Conservation (phyloP, 108 stramenopile species). For the Schizochytrium sp. region DNA sequence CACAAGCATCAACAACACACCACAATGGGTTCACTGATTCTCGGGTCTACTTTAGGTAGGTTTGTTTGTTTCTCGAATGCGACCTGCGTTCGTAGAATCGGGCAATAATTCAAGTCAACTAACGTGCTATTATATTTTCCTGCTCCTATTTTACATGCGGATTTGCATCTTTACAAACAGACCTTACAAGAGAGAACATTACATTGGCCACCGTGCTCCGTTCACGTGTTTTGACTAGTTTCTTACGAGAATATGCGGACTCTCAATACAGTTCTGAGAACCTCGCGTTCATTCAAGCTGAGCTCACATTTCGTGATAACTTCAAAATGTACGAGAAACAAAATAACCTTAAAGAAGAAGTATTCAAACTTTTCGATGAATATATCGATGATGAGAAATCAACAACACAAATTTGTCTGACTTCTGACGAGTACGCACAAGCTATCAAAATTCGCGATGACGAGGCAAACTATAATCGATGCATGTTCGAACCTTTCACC, state of each 20-base stretch:
- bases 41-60: neutral
- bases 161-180: neutral
- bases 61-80: too few species aligned
- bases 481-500: slow-evolving; percentile 7
- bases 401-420: slow-evolving; percentile 39
- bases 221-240: slow-evolving; percentile 34
- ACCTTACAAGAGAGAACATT: neutral
- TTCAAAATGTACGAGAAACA: slow-evolving; percentile 23
- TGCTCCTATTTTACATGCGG: too few species aligned
- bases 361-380: neutral
- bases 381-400: slow-evolving; percentile 19
- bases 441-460: neutral
- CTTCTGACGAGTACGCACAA: slow-evolving; percentile 22
- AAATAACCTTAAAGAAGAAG: slow-evolving; percentile 13
- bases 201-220: slow-evolving; percentile 6
- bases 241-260: slow-evolving; percentile 57
- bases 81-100: too few species aligned
- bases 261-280: slow-evolving; percentile 43
- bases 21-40: slow-evolving; percentile 2
- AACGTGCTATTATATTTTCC: too few species aligned
- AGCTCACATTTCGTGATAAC: slow-evolving; percentile 4
- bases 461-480: neutral
- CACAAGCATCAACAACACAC: too few species aligned
- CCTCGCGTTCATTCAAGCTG: slow-evolving; percentile 57
- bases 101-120: too few species aligned